Conservation (phyloP, 2,329 filamentous ascomycete species). For the Trichoderma harzianum region DNA sequence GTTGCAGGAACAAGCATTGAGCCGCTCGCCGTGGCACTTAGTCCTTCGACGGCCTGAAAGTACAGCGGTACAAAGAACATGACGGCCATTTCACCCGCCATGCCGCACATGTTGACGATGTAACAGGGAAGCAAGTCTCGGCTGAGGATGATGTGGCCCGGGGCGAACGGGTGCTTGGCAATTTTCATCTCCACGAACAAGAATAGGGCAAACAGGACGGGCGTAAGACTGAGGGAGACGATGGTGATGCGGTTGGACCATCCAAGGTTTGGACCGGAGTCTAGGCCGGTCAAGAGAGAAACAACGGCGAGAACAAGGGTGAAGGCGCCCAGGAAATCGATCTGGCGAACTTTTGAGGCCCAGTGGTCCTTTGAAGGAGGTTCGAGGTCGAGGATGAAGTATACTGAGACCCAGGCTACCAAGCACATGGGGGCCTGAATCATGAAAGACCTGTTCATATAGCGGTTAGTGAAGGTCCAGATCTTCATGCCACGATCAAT, state of each 20-base stretch:
- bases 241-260: slow-evolving; percentile 61
- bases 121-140: slow-evolving; percentile 64
- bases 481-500: background rate
- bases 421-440: slow-evolving; percentile 67
- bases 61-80: slow-evolving; percentile 75
- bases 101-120: slow-evolving; percentile 68
- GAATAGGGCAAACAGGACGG: slow-evolving; percentile 63
- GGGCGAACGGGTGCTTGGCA: slow-evolving; percentile 70
- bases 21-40: slow-evolving; percentile 62
- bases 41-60: slow-evolving; percentile 68
- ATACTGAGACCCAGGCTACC: slow-evolving; percentile 61
- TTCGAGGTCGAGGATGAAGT: slow-evolving; percentile 60
- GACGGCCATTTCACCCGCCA: slow-evolving; percentile 53
- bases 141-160: slow-evolving; percentile 69
- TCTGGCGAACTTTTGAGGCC: slow-evolving; percentile 60
- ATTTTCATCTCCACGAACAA: slow-evolving; percentile 64
- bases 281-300: slow-evolving; percentile 64
- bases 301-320: slow-evolving; percentile 64
- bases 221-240: slow-evolving; percentile 51
- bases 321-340: slow-evolving; percentile 71
- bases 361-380: slow-evolving; percentile 59
- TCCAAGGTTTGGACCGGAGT: slow-evolving; percentile 68
- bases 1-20: slow-evolving; percentile 65
- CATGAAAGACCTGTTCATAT: slow-evolving; percentile 60
- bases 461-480: background rate